phyloP scores from a whole-genome alignment of 768 basidiomycete genomes.

The Agrocybe praecox region DNA sequence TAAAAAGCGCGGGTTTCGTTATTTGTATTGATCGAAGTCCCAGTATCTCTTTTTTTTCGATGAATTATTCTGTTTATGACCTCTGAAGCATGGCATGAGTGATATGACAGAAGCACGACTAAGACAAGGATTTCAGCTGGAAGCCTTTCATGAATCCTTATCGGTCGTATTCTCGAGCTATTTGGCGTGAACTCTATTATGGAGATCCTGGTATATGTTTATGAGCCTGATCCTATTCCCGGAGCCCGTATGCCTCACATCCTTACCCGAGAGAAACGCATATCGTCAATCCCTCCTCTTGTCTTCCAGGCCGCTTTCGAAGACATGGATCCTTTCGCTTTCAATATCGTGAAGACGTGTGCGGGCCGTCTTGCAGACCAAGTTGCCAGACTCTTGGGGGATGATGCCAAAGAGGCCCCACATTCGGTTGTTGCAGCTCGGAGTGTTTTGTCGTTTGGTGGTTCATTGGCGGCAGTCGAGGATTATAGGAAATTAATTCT shows the following conservation, averaged over 20 bases:
- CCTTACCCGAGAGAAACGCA: constrained; percentile 65
- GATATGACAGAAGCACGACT: no score
- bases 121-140: no score
- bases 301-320: constrained; percentile 82
- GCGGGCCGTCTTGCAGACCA: constrained; percentile 60
- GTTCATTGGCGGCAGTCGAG: constrained; percentile 70
- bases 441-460: constrained; percentile 74
- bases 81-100: no score
- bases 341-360: constrained; percentile 54
- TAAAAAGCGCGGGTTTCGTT: constrained; percentile 10
- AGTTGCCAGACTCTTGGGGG: constrained; percentile 54
- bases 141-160: no score
- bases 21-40: constrained; percentile 1
- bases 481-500: constrained; percentile 59
- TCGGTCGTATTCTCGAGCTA: constrained; percentile 46
- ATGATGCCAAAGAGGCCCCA: constrained; percentile 30
- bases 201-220: constrained; percentile 67
- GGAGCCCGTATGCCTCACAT: constrained; percentile 23
- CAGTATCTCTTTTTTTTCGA: constrained; percentile 1
- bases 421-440: constrained; percentile 51
- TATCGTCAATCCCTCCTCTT: constrained; percentile 73
- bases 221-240: constrained; percentile 58
- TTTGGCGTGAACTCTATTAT: constrained; percentile 61
- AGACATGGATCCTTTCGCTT: constrained; percentile 64
- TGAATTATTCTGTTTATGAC: no score